Evolutionary conservation across 73 alveolate species (phyloP).

Genomic region (Blepharisma japonicum): DNA sequence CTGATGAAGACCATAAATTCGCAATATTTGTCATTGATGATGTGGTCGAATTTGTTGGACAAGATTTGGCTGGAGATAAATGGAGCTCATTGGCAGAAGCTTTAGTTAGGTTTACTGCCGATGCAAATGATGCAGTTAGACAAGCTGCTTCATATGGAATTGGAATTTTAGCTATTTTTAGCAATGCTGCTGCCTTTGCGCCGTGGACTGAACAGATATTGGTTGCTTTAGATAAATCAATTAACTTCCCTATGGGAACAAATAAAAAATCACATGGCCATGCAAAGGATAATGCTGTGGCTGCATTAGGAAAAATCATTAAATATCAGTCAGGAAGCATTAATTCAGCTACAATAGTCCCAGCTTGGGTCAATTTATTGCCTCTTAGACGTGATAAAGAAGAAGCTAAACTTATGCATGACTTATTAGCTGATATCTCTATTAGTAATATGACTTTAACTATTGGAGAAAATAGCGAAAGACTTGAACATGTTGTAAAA

Average conservation of each 20-base stretch:
- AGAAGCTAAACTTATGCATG: constrained; percentile 58
- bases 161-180: constrained; percentile 73
- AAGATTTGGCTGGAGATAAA: constrained; percentile 60
- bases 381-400: constrained; percentile 68
- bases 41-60: constrained; percentile 93
- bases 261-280: constrained; percentile 53
- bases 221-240: constrained; percentile 48
- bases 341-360: constrained; percentile 31
- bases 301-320: constrained; percentile 77
- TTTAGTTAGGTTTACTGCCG: constrained; percentile 59
- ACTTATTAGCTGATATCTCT: constrained; percentile 49
- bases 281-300: constrained; percentile 83
- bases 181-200: constrained; percentile 47
- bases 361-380: constrained; percentile 50
- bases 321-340: constrained; percentile 41
- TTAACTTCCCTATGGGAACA: constrained; percentile 45
- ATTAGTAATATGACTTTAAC: neutral
- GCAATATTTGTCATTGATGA: constrained; percentile 93
- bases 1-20: constrained; percentile 72
- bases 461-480: constrained; percentile 29
- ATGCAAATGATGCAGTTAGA: constrained; percentile 73
- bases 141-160: constrained; percentile 97
- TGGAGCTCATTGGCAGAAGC: constrained; percentile 67
- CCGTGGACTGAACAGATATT: constrained; percentile 43
- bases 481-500: constrained; percentile 20